These are phyloP conservation scores for Trypanosoma conorhini DNA, from an alignment of 208 protist species.

Conservation along the genomic window DNA sequence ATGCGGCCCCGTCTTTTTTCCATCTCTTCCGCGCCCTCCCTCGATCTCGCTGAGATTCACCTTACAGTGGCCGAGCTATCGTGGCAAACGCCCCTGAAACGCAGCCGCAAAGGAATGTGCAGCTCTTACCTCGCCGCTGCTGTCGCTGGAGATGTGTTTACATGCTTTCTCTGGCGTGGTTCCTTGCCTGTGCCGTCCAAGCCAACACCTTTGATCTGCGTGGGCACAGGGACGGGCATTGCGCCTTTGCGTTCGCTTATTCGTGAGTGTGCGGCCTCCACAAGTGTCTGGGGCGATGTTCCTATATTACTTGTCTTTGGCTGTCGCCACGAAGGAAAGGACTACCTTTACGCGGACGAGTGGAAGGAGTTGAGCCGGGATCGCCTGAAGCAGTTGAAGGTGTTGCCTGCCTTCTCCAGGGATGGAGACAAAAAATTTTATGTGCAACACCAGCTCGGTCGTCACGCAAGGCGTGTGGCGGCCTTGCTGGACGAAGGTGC, in stretches of 20 bases:
- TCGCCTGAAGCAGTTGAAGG: conserved; percentile 40
- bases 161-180: conserved; percentile 71
- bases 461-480: conserved; percentile 56
- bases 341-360: conserved; percentile 78
- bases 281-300: conserved; percentile 36
- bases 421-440: conserved; percentile 78
- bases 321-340: conserved; percentile 62
- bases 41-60: conserved; percentile 44
- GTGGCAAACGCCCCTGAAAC: conserved; percentile 78
- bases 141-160: conserved; percentile 39
- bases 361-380: conserved; percentile 43
- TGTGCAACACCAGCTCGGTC: conserved; percentile 84
- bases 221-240: conserved; percentile 85
- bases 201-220: conserved; percentile 57
- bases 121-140: conserved; percentile 50
- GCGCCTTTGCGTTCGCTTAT: conserved; percentile 74
- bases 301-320: conserved; percentile 86
- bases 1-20: conserved; percentile 87
- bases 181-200: conserved; percentile 42
- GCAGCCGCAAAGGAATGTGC: conserved; percentile 70
- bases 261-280: conserved; percentile 54
- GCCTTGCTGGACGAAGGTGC: conserved; percentile 40
- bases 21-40: conserved; percentile 57
- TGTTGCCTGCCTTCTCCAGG: conserved; percentile 84
- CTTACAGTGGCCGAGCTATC: conserved; percentile 74